Conservation (phyloP, 2,329 filamentous ascomycete species). For the Fusarium vanettenii region DNA sequence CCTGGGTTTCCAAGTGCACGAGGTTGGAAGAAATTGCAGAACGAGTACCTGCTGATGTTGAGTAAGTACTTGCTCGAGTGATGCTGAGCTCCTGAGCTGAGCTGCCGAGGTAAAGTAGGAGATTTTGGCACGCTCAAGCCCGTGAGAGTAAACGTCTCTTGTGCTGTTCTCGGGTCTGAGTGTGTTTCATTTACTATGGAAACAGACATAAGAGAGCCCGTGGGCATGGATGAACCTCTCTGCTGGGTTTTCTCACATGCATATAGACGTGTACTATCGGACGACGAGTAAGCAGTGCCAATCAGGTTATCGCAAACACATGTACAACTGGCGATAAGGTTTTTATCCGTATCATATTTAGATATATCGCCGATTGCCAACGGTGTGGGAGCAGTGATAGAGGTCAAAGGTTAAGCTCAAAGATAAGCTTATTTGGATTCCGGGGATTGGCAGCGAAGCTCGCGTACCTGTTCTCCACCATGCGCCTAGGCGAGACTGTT, state of each 20-base stretch:
- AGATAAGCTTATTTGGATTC: conserved; percentile 27
- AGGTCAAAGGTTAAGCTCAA: conserved; percentile 12
- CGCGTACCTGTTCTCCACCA: not conserved
- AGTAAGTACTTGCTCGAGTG: not conserved
- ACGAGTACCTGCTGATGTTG: not conserved
- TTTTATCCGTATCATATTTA: not conserved
- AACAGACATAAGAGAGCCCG: not conserved
- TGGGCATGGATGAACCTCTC: not conserved
- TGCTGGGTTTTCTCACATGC: not conserved
- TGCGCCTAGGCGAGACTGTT: not conserved
- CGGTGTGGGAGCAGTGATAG: not conserved
- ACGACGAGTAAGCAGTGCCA: not conserved
- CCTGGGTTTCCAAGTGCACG: not conserved
- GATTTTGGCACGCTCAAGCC: not conserved
- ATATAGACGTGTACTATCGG: not conserved
- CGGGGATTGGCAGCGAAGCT: not conserved
- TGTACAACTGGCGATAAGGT: not conserved
- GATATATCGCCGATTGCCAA: not conserved
- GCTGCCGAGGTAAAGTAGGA: not conserved
- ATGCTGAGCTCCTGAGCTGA: not conserved
- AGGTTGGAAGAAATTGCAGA: not conserved
- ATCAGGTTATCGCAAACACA: not conserved
- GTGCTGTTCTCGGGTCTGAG: not conserved
- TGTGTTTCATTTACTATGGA: not conserved
- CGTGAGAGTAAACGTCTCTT: not conserved